phyloP scores from a whole-genome alignment of 805 yeast genomes.

The Schizosaccharomyces octosporus region DNA sequence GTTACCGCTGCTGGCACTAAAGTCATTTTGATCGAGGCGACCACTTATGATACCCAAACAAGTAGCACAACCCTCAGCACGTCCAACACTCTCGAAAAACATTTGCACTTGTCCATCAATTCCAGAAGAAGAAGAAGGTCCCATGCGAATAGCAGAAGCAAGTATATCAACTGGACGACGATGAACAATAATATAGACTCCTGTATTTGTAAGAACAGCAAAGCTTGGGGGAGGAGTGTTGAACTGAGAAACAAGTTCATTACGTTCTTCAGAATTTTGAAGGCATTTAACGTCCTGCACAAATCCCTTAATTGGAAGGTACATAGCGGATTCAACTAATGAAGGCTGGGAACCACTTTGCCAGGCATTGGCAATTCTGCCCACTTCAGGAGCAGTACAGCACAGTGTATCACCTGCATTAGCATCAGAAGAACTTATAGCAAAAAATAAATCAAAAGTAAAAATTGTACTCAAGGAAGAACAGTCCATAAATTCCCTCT shows the following conservation, averaged over 20 bases:
- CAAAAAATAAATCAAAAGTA: slow-evolving; percentile 70
- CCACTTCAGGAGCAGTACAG: slow-evolving; percentile 65
- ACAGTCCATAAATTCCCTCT: slow-evolving; percentile 19
- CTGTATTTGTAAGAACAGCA: slow-evolving; percentile 60
- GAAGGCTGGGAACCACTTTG: slow-evolving; percentile 9
- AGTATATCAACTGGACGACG: not conserved
- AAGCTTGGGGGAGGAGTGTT: slow-evolving; percentile 36
- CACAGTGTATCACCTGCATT: slow-evolving; percentile 24
- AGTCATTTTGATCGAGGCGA: slow-evolving; percentile 14
- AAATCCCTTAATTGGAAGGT: slow-evolving; percentile 31
- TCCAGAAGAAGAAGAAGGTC: not conserved
- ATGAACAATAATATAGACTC: slow-evolving; percentile 28
- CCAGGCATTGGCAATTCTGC: slow-evolving; percentile 19
- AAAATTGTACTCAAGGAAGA: slow-evolving; percentile 35
- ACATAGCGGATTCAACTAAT: slow-evolving; percentile 26
- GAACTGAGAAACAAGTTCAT: slow-evolving; percentile 54
- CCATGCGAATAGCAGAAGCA: not conserved
- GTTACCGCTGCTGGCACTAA: not conserved
- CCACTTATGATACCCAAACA: slow-evolving; percentile 58
- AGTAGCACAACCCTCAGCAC: slow-evolving; percentile 72
- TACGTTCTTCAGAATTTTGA: slow-evolving; percentile 14
- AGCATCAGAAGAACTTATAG: slow-evolving; percentile 21
- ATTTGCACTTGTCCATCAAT: slow-evolving; percentile 16
- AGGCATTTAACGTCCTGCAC: slow-evolving; percentile 33
- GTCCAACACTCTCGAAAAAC: slow-evolving; percentile 58